Base-by-base conservation (phyloP, 2,329 filamentous ascomycete genomes). In the Microthyrium microscopicum region DNA sequence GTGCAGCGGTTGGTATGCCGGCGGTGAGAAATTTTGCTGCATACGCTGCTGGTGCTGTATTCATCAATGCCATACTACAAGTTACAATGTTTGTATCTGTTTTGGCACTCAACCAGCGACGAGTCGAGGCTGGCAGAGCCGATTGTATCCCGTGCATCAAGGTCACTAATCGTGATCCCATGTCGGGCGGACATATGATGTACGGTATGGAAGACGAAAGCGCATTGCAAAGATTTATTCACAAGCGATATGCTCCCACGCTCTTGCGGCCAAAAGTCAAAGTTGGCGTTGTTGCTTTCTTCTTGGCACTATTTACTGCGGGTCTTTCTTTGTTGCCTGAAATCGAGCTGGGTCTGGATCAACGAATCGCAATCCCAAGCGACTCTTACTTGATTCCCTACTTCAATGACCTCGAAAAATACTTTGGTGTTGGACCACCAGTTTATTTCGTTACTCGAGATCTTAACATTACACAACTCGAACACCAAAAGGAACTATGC, bases 21-120 rank as follows among this genome's bases (percentile, higher is more conserved):
- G 89, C 89, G 2, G 91, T 98, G 27, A 74, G 84, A 41, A 98
- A 98, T 55, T 98, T 98, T 56, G 91, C 89, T 12, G 76, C 87
- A 3, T 98, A 98, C 51, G 89, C 89, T 9, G 85, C 89, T 2
- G 89, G 89, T 32, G 89, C 89, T 8, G 89, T 98, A 8, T 76
- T 95, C 45, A 87, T 98, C 64, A 98, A 98, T 50, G 91, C 91
- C 0, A 53, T 95, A n/a, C 62, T 98, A 5, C 89, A 98, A 53
- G 78, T 95, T 43, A 98, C 91, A 1, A 87, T 95, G 73, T 98
- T 98, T 49, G 70, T 94, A 25, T 87, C 91, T 1, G 77, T 95
- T 3, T 66, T 98, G 5, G 74, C 85, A 2, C 66, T 93, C 38
- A 98, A 98, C 49, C 89, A 98, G 56, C 71, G 74, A 50, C 72